Evolutionary conservation across 345 rosid genomes (phyloP), one percentile per base, ranked within the genome.

Genomic region (Microcos paniculata): DNA sequence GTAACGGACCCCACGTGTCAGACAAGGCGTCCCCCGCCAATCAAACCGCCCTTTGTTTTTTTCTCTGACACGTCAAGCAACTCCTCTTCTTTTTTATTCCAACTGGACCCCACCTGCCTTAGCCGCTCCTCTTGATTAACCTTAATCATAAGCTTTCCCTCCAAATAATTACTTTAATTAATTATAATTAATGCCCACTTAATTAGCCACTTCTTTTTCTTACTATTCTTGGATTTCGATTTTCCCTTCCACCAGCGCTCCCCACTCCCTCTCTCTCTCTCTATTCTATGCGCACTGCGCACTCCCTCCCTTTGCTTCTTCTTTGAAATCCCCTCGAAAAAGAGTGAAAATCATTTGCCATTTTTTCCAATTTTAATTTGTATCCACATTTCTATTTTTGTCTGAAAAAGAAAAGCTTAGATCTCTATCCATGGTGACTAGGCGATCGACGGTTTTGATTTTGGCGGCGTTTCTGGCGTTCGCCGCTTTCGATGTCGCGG

Each of bases 391-490:
- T 48, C 12, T 16, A 26, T 78, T 40, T 55, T 61, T 30, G 3
- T 0, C 19, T n/a, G 0, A 4, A 9, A 6, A 6, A 11, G 40
- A 15, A 16, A 19, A 66, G 67, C 75, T 80, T 78, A 69, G 77
- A 80, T 79, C 79, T 77, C 61, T 10, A 40, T 58, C 49, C 28
- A 89, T 87, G 90, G 81, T 40, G 28, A 70, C 19, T 78, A 48
- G 14, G 62, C 72, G 77, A 77, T 84, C 67, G 61, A 46, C 79
- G 62, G 2, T 79, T 68, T 71, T 83, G 58, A 49, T 80, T 31
- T 69, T 68, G 31, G 38, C 75, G 55, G 63, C 33, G n/a, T 3
- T 42, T 70, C 62, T 62, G 31, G 59, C 38, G 35, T 51, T 63
- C 11, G 62, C 78, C 45, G 42, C 71, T 8, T 38, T 65, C n/a